Evolutionary conservation across 495 filamentous ascomycete species (phyloP).

Genomic region (Penicillium malachiteum): DNA sequence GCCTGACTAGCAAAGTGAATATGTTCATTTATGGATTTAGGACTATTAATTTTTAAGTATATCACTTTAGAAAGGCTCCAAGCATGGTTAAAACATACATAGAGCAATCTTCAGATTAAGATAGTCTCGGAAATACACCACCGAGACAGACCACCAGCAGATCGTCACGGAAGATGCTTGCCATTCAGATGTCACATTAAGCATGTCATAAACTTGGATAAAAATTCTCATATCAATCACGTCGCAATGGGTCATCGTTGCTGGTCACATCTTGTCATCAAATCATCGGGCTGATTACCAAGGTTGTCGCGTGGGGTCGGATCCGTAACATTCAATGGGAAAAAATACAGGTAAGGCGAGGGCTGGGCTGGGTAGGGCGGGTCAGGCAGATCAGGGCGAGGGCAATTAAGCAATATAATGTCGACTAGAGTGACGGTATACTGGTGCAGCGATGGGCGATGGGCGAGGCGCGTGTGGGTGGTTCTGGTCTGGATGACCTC

Average conservation of each 20-base stretch:
- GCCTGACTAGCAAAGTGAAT: no score
- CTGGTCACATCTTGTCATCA: background rate
- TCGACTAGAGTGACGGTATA: no score
- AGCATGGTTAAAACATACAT: background rate
- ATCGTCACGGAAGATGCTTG: conserved; percentile 14
- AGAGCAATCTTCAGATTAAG: conserved; percentile 1
- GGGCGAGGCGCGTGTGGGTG: conserved; percentile 13
- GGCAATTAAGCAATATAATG: background rate
- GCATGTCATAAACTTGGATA: background rate
- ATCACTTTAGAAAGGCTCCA: no score
- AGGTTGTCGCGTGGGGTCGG: background rate
- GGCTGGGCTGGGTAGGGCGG: no score
- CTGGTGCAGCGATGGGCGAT: background rate
- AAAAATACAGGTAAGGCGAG: no score
- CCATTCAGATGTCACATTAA: conserved; percentile 2
- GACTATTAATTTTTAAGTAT: no score
- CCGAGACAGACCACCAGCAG: conserved; percentile 19
- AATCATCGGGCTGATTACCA: background rate
- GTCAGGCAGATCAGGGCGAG: background rate
- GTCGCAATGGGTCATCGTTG: conserved; percentile 13
- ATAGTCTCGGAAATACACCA: conserved; percentile 10
- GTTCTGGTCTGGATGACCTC: background rate
- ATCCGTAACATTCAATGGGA: no score
- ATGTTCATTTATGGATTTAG: no score
- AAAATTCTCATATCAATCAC: background rate